phyloP scores from a whole-genome alignment of 2,329 filamentous ascomycete species.

The Fusarium pininemorale region DNA sequence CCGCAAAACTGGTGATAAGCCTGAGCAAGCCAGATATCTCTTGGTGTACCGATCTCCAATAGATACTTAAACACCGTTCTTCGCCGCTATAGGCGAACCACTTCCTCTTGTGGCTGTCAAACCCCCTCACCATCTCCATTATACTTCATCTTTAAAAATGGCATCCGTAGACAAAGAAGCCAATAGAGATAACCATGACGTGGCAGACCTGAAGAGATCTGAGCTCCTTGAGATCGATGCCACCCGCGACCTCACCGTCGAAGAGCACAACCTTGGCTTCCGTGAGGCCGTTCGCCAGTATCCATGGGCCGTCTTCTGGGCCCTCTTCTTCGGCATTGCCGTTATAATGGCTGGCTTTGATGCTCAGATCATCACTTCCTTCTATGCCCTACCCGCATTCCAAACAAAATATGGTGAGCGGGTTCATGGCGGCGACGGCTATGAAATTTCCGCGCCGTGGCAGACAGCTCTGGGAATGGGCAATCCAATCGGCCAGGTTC shows the following conservation, averaged over 20 bases:
- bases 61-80: neutral
- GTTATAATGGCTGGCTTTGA: neutral
- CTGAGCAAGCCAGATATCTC: neutral
- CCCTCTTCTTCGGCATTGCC: neutral
- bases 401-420: neutral
- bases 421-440: neutral
- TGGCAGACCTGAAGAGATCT: neutral
- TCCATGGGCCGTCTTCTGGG: neutral
- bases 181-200: neutral
- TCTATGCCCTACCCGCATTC: neutral
- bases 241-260: neutral
- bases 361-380: neutral
- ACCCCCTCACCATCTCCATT: neutral
- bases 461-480: neutral
- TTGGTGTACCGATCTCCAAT: neutral
- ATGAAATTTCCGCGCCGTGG: neutral
- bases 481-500: neutral
- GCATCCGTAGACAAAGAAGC: neutral
- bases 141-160: neutral
- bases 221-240: neutral
- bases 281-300: neutral
- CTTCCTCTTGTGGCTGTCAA: neutral
- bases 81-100: neutral
- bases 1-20: neutral
- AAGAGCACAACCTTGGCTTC: neutral